Percentiles rank a stretch among this genome's conserved stretches.
Evolutionary conservation across 352 stramenopile genomes (phyloP).

Genomic region (Pseudoperonospora humuli): DNA sequence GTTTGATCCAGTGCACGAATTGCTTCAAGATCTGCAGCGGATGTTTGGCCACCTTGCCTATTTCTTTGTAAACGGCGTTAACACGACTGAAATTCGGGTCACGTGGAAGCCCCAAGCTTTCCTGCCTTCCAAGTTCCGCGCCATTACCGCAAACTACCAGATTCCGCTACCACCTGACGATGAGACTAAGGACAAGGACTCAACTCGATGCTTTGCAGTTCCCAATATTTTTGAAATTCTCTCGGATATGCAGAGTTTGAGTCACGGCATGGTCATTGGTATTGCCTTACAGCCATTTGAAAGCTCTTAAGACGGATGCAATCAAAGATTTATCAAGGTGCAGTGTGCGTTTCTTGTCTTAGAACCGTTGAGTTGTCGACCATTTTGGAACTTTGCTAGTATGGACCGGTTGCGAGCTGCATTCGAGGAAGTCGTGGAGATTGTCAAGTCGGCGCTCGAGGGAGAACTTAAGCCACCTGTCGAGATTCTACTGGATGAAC

Average conservation of each 20-base stretch:
- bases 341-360: too few relatives aligned
- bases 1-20: constrained; percentile 66
- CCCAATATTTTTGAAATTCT: constrained; percentile 76
- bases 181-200: constrained; percentile 18
- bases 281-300: constrained; percentile 54
- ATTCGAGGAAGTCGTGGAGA: constrained; percentile 55
- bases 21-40: constrained; percentile 47
- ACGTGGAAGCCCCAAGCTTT: constrained; percentile 79
- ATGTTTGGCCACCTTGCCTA: constrained; percentile 61
- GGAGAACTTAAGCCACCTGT: constrained; percentile 53
- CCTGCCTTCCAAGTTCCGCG: constrained; percentile 69
- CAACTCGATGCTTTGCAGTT: constrained; percentile 37
- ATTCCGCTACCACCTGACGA: constrained; percentile 37
- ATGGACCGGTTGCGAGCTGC: constrained; percentile 55
- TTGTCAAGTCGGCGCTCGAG: constrained; percentile 47
- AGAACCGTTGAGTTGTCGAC: background rate
- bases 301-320: constrained; percentile 37
- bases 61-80: constrained; percentile 73
- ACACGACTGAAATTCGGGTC: constrained; percentile 56
- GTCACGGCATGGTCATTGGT: constrained; percentile 48
- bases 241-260: constrained; percentile 62
- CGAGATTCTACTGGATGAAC: constrained; percentile 52
- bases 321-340: too few relatives aligned
- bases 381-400: background rate
- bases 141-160: constrained; percentile 60